phyloP scores from a whole-genome alignment of 352 stramenopile species.

The Phytophthora pinifolia region DNA sequence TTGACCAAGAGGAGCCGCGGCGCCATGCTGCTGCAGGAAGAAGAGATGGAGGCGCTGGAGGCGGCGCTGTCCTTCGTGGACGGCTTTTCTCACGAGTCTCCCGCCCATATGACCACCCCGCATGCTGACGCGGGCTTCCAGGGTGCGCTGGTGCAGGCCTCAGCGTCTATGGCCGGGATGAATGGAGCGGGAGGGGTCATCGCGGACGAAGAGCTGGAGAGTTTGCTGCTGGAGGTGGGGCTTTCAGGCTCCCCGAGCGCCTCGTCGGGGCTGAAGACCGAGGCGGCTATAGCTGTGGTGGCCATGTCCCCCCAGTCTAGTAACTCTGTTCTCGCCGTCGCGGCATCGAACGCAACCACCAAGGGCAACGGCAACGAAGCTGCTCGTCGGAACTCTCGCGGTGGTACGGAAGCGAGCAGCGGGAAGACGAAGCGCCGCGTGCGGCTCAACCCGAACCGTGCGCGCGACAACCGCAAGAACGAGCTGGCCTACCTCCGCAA shows the following conservation, averaged over 20 bases:
- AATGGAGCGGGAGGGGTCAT: constrained; percentile 17
- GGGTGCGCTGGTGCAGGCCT: neutral
- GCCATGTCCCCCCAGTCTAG: neutral
- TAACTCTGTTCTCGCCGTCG: neutral
- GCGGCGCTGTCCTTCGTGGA: constrained; percentile 41
- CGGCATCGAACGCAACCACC: neutral
- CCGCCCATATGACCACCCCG: neutral
- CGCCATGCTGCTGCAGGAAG: constrained; percentile 33
- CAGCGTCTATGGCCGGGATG: constrained; percentile 1
- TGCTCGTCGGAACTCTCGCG: constrained; percentile 3
- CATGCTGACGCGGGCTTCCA: neutral
- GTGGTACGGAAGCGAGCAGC: neutral
- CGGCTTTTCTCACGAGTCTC: constrained; percentile 21
- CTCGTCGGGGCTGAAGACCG: constrained; percentile 8
- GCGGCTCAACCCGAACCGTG: constrained; percentile 37
- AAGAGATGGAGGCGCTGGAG: constrained; percentile 39
- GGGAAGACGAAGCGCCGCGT: constrained; percentile 31
- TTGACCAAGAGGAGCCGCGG: neutral
- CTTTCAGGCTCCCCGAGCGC: constrained; percentile 13
- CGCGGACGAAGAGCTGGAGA: constrained; percentile 34
- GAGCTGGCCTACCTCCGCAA: constrained; percentile 45
- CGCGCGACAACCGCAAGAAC: constrained; percentile 41
- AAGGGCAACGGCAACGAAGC: neutral
- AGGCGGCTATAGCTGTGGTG: neutral
- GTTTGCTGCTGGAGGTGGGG: constrained; percentile 28